phyloP scores from a whole-genome alignment of 495 filamentous ascomycete genomes.

The Immersiella caudata region DNA sequence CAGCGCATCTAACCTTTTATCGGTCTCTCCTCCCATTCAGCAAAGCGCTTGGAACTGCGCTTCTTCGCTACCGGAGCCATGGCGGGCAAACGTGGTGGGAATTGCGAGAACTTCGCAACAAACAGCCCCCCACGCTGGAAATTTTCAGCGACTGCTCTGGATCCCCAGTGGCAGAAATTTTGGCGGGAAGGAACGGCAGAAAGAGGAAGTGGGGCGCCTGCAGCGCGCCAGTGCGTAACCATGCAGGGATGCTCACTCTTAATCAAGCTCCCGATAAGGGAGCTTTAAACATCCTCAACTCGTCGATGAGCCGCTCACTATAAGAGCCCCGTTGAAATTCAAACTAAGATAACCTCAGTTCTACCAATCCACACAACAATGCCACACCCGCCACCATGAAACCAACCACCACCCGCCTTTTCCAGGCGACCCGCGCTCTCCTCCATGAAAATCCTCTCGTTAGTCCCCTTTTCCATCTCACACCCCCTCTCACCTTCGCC shows the following conservation, averaged over 20 bases:
- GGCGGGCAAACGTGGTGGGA: conserved; percentile 16
- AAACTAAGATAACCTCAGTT: not conserved
- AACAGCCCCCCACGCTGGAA: conserved; percentile 32
- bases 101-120: not conserved
- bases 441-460: conserved; percentile 95
- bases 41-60: conserved; percentile 41
- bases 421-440: conserved; percentile 65
- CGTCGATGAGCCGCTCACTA: conserved; percentile 15
- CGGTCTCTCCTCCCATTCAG: conserved; percentile 45
- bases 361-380: not conserved
- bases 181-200: conserved; percentile 52
- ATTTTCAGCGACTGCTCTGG: conserved; percentile 28
- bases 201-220: conserved; percentile 21
- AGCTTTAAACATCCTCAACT: conserved; percentile 7
- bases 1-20: conserved; percentile 38
- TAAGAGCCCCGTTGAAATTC: not conserved
- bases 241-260: not conserved
- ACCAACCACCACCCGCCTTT: conserved; percentile 49
- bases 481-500: too few relatives aligned
- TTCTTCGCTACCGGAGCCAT: conserved; percentile 41
- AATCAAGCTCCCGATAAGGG: not conserved
- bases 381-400: conserved; percentile 46
- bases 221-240: not conserved
- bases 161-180: conserved; percentile 39
- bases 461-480: conserved; percentile 26